Evolutionary conservation across 306 rosid genomes (phyloP), one percentile per base, ranked within the genome.

Genomic region (Begonia loranthoides): DNA sequence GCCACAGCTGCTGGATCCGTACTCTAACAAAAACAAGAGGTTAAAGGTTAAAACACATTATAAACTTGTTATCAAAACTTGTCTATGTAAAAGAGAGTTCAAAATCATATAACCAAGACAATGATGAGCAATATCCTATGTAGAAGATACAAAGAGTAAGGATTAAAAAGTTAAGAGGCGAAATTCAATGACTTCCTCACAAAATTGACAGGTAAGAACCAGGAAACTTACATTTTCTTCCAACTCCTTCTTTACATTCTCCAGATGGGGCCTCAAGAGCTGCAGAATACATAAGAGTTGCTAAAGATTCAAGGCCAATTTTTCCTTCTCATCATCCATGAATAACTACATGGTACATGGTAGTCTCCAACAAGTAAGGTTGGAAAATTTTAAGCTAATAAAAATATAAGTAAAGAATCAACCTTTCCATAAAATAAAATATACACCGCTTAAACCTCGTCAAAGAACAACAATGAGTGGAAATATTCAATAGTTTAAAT

Each of bases 211-310:
- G 52, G 44, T 17, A 63, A 40, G 48, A 69, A 60, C 43, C 13
- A 43, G 28, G 21, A 48, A 43, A 4, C 46, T 64, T 82, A 90
- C 99, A 87, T 69, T 64, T 16, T 73, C 72, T 2, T 76, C 57
- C 71, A 90, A 76, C 64, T 69, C 46, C 33, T 69, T 59, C 73
- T 64, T 80, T 56, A 78, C 56, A 33, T 73, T 77, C 63, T 78
- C 88, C 63, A 90, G 60, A 53, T 49, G 87, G 13, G 94, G 94
- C 71, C 81, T 86, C 73, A 82, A 53, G 58, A 78, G 43, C 99
- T 90, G 81, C 73, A 70, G 48, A 69, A 58, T 28, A 28, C 40
- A 69, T 47, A 52, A 40, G 64, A 53, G 36, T 28, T 4, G 36
- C 36, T 28, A 28, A 28, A 28, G 36, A 28, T 28, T 28, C 36